Conservation (phyloP, 2,329 filamentous ascomycete species). For the Davidsoniella eucalypti region DNA sequence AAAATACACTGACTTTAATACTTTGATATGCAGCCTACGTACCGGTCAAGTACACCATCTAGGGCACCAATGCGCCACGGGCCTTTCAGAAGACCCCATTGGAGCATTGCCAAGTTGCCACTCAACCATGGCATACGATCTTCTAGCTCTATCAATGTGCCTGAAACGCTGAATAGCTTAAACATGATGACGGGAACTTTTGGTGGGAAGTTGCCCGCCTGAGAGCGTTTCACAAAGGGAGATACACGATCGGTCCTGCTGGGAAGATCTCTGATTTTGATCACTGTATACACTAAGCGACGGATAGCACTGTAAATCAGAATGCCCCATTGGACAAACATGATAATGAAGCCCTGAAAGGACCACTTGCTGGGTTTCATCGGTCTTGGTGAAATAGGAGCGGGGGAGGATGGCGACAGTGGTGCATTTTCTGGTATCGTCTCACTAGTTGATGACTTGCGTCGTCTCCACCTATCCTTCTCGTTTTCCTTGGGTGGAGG, state of each 20-base stretch:
- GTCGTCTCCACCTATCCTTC: slow-evolving; percentile 7
- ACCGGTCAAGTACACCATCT: slow-evolving; percentile 79
- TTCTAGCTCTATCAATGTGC: slow-evolving; percentile 56
- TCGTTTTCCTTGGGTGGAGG: slow-evolving; percentile 11
- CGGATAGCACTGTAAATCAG: slow-evolving; percentile 46
- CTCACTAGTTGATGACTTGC: no score
- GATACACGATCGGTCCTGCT: slow-evolving; percentile 13
- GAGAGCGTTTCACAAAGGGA: slow-evolving; percentile 1
- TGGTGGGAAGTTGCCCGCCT: slow-evolving; percentile 10
- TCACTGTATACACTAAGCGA: slow-evolving; percentile 31
- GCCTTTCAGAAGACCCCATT: slow-evolving; percentile 56
- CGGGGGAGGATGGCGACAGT: background rate
- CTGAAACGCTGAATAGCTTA: slow-evolving; percentile 57
- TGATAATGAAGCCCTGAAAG: slow-evolving; percentile 35
- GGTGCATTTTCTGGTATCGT: no score
- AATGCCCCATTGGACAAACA: slow-evolving; percentile 37
- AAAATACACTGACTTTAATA: background rate
- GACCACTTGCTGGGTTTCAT: slow-evolving; percentile 20
- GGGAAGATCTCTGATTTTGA: slow-evolving; percentile 15
- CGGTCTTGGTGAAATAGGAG: background rate
- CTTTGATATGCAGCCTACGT: slow-evolving; percentile 28
- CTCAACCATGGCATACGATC: slow-evolving; percentile 81
- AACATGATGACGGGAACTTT: slow-evolving; percentile 59
- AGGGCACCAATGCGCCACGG: slow-evolving; percentile 59
- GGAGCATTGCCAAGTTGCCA: slow-evolving; percentile 57